These are phyloP conservation scores for Diaporthe sp. DNA, from an alignment of 2,329 filamentous ascomycete species.

Conservation along the genomic window DNA sequence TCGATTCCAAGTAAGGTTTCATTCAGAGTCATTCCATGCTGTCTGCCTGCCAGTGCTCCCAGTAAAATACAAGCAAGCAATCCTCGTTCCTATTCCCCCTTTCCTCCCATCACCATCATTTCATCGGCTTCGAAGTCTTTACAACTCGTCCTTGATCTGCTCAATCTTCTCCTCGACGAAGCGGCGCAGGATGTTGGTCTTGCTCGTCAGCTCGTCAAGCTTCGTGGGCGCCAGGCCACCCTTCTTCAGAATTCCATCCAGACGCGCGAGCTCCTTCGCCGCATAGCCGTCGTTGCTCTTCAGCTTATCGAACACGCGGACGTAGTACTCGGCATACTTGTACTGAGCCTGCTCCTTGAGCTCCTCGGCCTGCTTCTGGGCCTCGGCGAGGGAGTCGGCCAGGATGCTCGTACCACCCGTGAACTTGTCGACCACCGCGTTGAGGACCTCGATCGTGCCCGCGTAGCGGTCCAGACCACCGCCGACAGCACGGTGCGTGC, in stretches of 20 bases:
- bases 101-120: conserved; percentile 23
- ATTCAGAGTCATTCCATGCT: conserved; percentile 16
- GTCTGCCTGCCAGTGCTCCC: conserved; percentile 5
- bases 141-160: conserved; percentile 79
- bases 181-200: conserved; percentile 88
- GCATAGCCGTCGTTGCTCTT: conserved; percentile 82
- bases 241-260: conserved; percentile 87
- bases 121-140: conserved; percentile 50
- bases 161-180: conserved; percentile 76
- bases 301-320: conserved; percentile 91
- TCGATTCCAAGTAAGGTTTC: neutral
- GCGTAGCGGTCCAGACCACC: conserved; percentile 84
- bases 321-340: conserved; percentile 94
- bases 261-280: conserved; percentile 85
- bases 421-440: conserved; percentile 82
- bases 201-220: conserved; percentile 87
- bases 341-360: conserved; percentile 74
- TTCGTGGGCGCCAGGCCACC: conserved; percentile 88
- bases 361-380: conserved; percentile 77
- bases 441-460: conserved; percentile 85
- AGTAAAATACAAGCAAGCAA: conserved; percentile 19
- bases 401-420: conserved; percentile 70
- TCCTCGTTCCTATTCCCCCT: neutral
- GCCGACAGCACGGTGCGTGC: conserved; percentile 86
- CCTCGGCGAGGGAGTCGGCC: conserved; percentile 76